phyloP scores from a whole-genome alignment of 2,329 filamentous ascomycete genomes.

The Helminthosporium solani region DNA sequence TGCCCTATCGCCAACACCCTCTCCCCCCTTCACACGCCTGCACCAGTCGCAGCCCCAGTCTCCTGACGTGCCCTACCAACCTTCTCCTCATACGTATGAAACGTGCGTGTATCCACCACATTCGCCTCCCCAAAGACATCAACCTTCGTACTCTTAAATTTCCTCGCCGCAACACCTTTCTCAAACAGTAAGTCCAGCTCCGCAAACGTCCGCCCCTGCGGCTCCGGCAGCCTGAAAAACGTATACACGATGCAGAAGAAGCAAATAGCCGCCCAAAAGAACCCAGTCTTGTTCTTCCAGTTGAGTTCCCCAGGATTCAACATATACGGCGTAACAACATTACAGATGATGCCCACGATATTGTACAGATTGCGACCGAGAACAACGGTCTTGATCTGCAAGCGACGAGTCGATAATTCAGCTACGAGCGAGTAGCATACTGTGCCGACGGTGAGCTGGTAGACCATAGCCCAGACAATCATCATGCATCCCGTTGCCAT shows the following conservation, averaged over 20 bases:
- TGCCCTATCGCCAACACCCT: background rate
- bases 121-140: slow-evolving; percentile 52
- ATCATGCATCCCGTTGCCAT: slow-evolving; percentile 84
- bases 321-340: slow-evolving; percentile 88
- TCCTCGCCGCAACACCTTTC: slow-evolving; percentile 66
- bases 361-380: slow-evolving; percentile 77
- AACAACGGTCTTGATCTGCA: slow-evolving; percentile 91
- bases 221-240: slow-evolving; percentile 79
- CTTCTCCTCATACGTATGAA: slow-evolving; percentile 40
- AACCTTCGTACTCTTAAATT: slow-evolving; percentile 63
- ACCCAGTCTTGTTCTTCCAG: slow-evolving; percentile 84
- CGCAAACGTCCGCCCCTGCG: slow-evolving; percentile 76
- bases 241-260: slow-evolving; percentile 80
- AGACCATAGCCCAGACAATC: slow-evolving; percentile 56
- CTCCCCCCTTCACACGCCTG: background rate
- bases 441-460: slow-evolving; percentile 84
- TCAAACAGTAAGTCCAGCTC: slow-evolving; percentile 87
- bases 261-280: slow-evolving; percentile 84
- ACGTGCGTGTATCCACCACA: slow-evolving; percentile 29
- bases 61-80: background rate
- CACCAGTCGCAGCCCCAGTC: background rate
- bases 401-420: slow-evolving; percentile 76
- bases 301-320: slow-evolving; percentile 84
- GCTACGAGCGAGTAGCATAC: slow-evolving; percentile 87
- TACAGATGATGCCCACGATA: slow-evolving; percentile 77